Percentiles rank a stretch among this genome's conserved stretches.
Conservation (phyloP, 176 grass and related monocot species). For the Oryza officinalis region DNA sequence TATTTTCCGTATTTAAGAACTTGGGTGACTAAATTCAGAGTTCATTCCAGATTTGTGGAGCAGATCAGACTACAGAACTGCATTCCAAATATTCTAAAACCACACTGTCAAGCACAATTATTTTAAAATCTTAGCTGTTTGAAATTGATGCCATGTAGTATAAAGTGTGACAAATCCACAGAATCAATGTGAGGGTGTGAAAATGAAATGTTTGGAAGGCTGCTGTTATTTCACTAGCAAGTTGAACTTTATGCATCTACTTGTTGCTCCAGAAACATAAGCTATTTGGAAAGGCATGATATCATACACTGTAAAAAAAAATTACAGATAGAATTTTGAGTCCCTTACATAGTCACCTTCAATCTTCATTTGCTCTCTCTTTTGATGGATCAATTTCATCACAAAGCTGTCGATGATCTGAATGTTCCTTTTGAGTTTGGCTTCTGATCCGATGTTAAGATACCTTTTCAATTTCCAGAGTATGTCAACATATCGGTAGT, state of each 20-base stretch:
- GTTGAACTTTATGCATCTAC: not conserved
- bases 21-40: conserved; percentile 3
- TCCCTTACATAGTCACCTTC: conserved; percentile 41
- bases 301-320: not conserved
- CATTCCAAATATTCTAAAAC: not conserved
- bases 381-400: conserved; percentile 56
- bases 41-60: not conserved
- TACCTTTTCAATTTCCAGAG: conserved; percentile 63
- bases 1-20: not conserved
- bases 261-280: not conserved
- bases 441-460: conserved; percentile 71
- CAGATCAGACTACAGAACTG: not conserved
- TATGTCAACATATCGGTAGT: conserved; percentile 52
- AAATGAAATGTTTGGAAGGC: conserved; percentile 10
- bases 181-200: not conserved
- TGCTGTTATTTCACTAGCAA: not conserved
- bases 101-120: not conserved
- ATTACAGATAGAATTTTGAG: not conserved
- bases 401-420: conserved; percentile 64
- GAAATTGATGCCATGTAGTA: not conserved
- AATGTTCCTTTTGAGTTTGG: conserved; percentile 50
- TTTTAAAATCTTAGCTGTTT: not conserved
- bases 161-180: not conserved
- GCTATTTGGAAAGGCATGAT: not conserved
- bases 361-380: conserved; percentile 45